Evolutionary conservation across 2,329 filamentous ascomycete species (phyloP), one percentile per base, ranked within the genome.

Genomic region (Penicillium sclerotiorum): DNA sequence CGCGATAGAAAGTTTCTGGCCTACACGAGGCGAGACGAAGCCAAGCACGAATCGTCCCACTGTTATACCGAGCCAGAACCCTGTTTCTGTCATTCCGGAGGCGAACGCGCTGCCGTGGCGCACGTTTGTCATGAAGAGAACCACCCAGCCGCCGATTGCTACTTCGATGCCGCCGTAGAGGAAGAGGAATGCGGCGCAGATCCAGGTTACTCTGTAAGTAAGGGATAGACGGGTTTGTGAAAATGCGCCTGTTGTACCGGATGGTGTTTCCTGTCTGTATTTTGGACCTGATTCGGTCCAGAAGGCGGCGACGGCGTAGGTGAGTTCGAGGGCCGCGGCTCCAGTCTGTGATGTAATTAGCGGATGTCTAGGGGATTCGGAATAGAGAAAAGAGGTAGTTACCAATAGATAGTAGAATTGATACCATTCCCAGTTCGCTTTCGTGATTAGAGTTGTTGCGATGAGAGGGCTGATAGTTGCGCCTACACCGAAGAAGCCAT

Each of bases 11-110:
- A 80, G 66, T 61, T 85, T 88, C 71, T 92, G 41, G 21, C 56
- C 58, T 8, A 61, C 47, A 22, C 51, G 47, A 12, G 56, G 44
- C 18, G 57, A 50, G 15, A 61, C 41, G 35, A 60, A 55, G 21
- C 55, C 51, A n/a, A 94, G 73, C 0, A 84, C 66, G 6, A 92
- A 75, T 2, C 89, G 77, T 0, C 89, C 89, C 0, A 89, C 65
- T 0, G 89, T 90, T 56, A 92, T 77, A 1, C 89, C 89, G 27
- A 88, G 80, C 90, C 90, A 94, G 73, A 91, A 93, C 0, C 86
- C 83, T 0, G 87, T 90, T 1, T 83, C 84, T 0, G 81, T 82
- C 68, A 91, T 80, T 2, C 88, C 88, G 15, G 85, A 83, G 6
- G 82, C 77, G 62, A 90, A 90, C 0, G 81, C 73, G 20, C 75